Conservation (phyloP, 2,329 filamentous ascomycete genomes). For the Epichloe elymi region DNA sequence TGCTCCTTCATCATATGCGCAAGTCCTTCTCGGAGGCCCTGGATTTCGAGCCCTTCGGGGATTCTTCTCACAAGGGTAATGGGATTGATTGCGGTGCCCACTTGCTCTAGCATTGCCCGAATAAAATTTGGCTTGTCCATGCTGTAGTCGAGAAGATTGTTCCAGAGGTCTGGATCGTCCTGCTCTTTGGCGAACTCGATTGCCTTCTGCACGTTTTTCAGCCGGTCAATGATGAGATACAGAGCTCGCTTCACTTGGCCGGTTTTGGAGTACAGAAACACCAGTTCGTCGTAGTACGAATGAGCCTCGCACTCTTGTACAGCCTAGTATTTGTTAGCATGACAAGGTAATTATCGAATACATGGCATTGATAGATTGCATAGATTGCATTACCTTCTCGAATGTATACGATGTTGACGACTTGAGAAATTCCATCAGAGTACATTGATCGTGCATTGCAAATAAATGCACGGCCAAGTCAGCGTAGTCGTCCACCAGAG, state of each 20-base stretch:
- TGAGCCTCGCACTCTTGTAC: slow-evolving; percentile 66
- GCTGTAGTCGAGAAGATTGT: slow-evolving; percentile 84
- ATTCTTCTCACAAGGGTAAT: slow-evolving; percentile 83
- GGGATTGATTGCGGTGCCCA: slow-evolving; percentile 85
- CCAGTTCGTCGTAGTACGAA: slow-evolving; percentile 82
- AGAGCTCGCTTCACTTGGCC: slow-evolving; percentile 86
- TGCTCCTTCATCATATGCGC: slow-evolving; percentile 89
- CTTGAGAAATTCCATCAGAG: slow-evolving; percentile 81
- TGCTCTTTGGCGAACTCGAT: slow-evolving; percentile 93
- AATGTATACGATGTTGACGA: slow-evolving; percentile 80
- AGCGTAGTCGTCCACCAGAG: slow-evolving; percentile 73
- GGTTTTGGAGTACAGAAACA: slow-evolving; percentile 89
- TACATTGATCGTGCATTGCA: slow-evolving; percentile 62
- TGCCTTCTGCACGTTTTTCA: slow-evolving; percentile 81
- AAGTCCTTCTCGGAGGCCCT: slow-evolving; percentile 77
- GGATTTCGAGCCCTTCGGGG: slow-evolving; percentile 83
- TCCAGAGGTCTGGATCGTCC: slow-evolving; percentile 85
- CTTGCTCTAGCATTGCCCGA: slow-evolving; percentile 78
- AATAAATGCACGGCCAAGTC: slow-evolving; percentile 81
- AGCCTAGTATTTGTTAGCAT: slow-evolving; percentile 30
- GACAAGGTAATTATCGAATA: background rate
- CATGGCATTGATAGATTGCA: no score
- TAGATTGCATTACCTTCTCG: slow-evolving; percentile 42
- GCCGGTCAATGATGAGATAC: slow-evolving; percentile 84
- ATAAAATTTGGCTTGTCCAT: slow-evolving; percentile 98